A percentile compares a stretch with the other conserved stretches of the same genome.
phyloP scores from a whole-genome alignment of 192 early-diverging fungal species.

The Coemansia sp. region DNA sequence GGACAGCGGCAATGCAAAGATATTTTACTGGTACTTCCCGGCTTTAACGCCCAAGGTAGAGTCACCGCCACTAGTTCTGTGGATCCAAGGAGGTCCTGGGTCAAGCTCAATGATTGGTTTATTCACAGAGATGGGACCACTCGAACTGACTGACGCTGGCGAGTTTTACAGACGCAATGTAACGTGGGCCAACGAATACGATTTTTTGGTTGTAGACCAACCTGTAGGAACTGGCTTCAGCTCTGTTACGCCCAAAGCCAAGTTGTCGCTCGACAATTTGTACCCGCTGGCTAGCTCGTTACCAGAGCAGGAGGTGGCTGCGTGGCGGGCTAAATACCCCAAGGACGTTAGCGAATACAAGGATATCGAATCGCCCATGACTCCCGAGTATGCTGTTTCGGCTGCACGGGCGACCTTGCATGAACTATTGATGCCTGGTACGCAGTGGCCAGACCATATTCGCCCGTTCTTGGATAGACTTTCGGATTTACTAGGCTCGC shows the following conservation, averaged over 20 bases:
- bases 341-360: conserved; percentile 24
- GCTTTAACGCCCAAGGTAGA: conserved; percentile 59
- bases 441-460: conserved; percentile 21
- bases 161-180: conserved; percentile 54
- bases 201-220: conserved; percentile 77
- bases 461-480: conserved; percentile 30
- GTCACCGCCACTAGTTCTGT: conserved; percentile 68
- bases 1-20: conserved; percentile 37
- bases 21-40: conserved; percentile 83
- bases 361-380: conserved; percentile 33
- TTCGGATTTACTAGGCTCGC: conserved; percentile 10
- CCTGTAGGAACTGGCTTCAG: conserved; percentile 77
- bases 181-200: conserved; percentile 70
- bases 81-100: conserved; percentile 86
- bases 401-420: conserved; percentile 22
- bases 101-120: conserved; percentile 78
- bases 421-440: conserved; percentile 20
- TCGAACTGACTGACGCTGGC: conserved; percentile 59
- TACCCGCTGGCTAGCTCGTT: conserved; percentile 32
- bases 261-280: conserved; percentile 42
- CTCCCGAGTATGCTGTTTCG: conserved; percentile 20
- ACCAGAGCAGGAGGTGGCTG: conserved; percentile 17
- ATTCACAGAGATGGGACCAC: conserved; percentile 75
- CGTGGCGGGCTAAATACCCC: conserved; percentile 37
- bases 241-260: conserved; percentile 39